phyloP scores from a whole-genome alignment of 495 filamentous ascomycete species.

The Neurospora sp. region DNA sequence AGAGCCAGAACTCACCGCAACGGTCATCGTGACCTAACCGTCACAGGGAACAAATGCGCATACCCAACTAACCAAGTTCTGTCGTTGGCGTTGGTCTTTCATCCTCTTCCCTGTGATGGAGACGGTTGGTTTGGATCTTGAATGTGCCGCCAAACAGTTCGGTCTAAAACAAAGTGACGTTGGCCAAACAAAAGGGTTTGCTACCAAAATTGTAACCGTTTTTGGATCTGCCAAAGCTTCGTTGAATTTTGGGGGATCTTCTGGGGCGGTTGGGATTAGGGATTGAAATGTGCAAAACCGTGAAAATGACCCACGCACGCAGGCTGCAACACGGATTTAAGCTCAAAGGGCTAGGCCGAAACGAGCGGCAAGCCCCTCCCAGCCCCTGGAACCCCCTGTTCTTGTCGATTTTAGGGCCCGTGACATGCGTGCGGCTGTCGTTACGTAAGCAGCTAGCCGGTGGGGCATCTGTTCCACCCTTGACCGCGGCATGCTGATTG shows the following conservation, averaged over 20 bases:
- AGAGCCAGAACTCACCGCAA: background rate
- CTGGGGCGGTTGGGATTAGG: background rate
- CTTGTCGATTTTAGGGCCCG: background rate
- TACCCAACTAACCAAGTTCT: background rate
- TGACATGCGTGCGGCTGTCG: conserved; percentile 1
- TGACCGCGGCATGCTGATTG: conserved; percentile 1
- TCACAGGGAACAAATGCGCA: background rate
- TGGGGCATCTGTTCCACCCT: conserved; percentile 1
- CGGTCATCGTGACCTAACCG: background rate
- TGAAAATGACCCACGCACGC: background rate
- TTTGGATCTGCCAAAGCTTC: background rate
- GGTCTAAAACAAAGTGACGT: background rate
- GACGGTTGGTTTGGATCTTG: background rate
- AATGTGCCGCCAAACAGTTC: background rate
- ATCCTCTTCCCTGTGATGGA: background rate
- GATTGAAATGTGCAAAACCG: background rate
- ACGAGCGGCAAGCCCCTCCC: background rate
- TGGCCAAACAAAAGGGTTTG: background rate
- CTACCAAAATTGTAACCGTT: background rate
- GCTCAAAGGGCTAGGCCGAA: background rate
- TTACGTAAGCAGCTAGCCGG: conserved; percentile 11
- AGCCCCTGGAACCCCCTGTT: background rate
- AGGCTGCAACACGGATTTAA: background rate
- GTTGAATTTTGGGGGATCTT: background rate
- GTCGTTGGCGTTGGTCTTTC: background rate